These are phyloP conservation scores for Cardamine chenopodiifolia DNA, from an alignment of 345 rosid species.

Conservation along the genomic window DNA sequence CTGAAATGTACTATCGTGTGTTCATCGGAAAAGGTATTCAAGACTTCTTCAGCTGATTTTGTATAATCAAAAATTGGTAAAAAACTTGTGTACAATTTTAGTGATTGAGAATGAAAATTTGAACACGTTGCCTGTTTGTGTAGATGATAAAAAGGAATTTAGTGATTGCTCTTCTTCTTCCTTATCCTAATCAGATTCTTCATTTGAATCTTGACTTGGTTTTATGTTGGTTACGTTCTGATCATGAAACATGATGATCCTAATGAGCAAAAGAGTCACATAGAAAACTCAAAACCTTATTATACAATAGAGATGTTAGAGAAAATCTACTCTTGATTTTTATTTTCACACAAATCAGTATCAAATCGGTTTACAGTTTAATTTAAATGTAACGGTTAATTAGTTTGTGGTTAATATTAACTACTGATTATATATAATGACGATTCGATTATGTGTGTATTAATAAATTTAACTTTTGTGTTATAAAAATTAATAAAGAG, in stretches of 20 bases:
- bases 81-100: neutral
- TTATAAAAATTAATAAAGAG: too few species aligned
- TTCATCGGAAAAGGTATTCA: conserved; percentile 86
- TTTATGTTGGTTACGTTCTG: conserved; percentile 66
- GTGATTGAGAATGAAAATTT: neutral
- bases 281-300: neutral
- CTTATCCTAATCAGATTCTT: conserved; percentile 64
- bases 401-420: too few species aligned
- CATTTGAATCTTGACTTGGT: conserved; percentile 72
- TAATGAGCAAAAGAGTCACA: neutral
- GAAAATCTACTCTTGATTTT: neutral
- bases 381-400: too few species aligned
- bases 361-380: too few species aligned
- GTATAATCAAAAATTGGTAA: neutral
- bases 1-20: conserved; percentile 80
- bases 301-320: conserved; percentile 7
- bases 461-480: too few species aligned
- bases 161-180: conserved; percentile 50
- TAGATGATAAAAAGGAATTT: too few species aligned
- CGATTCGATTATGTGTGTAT: too few species aligned
- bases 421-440: too few species aligned
- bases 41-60: conserved; percentile 66
- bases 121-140: too few species aligned
- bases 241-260: conserved; percentile 27
- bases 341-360: conserved; percentile 21